A percentile compares a stretch with the other conserved stretches of the same genome.
Evolutionary conservation across 2,329 filamentous ascomycete genomes (phyloP).

Genomic region (Aspergillus puulaauensis): DNA sequence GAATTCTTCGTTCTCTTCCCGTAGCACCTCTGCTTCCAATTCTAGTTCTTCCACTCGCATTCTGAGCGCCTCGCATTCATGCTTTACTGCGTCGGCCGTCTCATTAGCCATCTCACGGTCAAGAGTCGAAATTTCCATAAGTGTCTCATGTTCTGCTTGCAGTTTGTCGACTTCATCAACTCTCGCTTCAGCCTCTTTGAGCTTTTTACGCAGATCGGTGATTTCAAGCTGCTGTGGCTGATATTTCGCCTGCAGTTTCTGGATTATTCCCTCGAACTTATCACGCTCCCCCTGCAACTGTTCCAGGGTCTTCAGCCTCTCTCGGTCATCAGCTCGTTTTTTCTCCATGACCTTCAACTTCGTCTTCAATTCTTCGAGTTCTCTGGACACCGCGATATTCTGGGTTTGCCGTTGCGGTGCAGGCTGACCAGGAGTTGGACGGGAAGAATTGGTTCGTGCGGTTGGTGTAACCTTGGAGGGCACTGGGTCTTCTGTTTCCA

Average conservation of each 20-base stretch:
- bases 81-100: slow-evolving; percentile 76
- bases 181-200: slow-evolving; percentile 72
- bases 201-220: slow-evolving; percentile 68
- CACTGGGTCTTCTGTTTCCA: slow-evolving; percentile 20
- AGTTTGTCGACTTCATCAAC: slow-evolving; percentile 69
- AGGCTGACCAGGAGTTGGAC: slow-evolving; percentile 29
- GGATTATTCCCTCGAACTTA: slow-evolving; percentile 72
- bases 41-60: slow-evolving; percentile 78
- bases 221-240: slow-evolving; percentile 82
- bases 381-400: slow-evolving; percentile 55
- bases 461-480: slow-evolving; percentile 25
- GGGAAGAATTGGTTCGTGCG: slow-evolving; percentile 22
- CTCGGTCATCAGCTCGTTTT: slow-evolving; percentile 79
- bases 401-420: slow-evolving; percentile 45
- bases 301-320: slow-evolving; percentile 77
- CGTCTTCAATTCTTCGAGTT: slow-evolving; percentile 84
- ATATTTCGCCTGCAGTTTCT: slow-evolving; percentile 86
- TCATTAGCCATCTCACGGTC: slow-evolving; percentile 98
- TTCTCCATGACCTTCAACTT: slow-evolving; percentile 86
- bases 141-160: slow-evolving; percentile 80
- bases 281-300: slow-evolving; percentile 62
- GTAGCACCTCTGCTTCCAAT: slow-evolving; percentile 81
- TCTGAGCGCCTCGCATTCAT: slow-evolving; percentile 75
- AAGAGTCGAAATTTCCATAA: slow-evolving; percentile 81
- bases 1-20: slow-evolving; percentile 83